Conservation (phyloP, 1,284 basidiomycete genomes). For the Trametes hirsuta region DNA sequence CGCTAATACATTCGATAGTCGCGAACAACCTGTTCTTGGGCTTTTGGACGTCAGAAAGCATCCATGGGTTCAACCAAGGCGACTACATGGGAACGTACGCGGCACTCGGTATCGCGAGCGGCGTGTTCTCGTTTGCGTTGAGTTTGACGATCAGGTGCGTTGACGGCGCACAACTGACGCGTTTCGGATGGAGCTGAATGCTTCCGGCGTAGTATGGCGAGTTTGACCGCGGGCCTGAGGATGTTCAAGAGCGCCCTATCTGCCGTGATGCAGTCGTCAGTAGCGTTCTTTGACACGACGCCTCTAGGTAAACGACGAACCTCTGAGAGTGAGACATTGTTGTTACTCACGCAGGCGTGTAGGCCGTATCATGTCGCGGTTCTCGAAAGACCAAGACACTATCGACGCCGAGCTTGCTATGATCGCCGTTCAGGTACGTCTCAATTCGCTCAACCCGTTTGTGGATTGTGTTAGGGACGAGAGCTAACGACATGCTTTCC, state of each 20-base stretch:
- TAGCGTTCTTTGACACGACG: constrained; percentile 84
- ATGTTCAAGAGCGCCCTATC: constrained; percentile 63
- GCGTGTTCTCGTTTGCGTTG: constrained; percentile 57
- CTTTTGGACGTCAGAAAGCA: constrained; percentile 42
- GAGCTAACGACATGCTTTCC: not conserved
- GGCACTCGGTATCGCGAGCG: constrained; percentile 58
- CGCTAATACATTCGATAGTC: constrained; percentile 27
- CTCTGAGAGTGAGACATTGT: not conserved
- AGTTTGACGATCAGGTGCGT: constrained; percentile 57
- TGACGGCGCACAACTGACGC: not conserved
- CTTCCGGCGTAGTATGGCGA: constrained; percentile 51
- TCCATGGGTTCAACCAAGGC: constrained; percentile 53
- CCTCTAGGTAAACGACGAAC: constrained; percentile 59
- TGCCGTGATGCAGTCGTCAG: constrained; percentile 66
- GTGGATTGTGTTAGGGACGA: not conserved
- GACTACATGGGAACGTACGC: constrained; percentile 77
- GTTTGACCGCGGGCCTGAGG: constrained; percentile 58
- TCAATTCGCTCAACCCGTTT: not conserved
- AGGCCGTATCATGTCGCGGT: constrained; percentile 61
- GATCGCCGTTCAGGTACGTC: constrained; percentile 37
- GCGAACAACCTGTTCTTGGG: constrained; percentile 45
- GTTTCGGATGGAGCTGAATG: not conserved
- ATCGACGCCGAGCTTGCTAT: constrained; percentile 54
- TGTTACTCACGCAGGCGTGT: constrained; percentile 22
- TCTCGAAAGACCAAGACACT: constrained; percentile 68